Evolutionary conservation across 2,329 filamentous ascomycete genomes (phyloP).

Genomic region (Cylindrodendrum hubeiense): DNA sequence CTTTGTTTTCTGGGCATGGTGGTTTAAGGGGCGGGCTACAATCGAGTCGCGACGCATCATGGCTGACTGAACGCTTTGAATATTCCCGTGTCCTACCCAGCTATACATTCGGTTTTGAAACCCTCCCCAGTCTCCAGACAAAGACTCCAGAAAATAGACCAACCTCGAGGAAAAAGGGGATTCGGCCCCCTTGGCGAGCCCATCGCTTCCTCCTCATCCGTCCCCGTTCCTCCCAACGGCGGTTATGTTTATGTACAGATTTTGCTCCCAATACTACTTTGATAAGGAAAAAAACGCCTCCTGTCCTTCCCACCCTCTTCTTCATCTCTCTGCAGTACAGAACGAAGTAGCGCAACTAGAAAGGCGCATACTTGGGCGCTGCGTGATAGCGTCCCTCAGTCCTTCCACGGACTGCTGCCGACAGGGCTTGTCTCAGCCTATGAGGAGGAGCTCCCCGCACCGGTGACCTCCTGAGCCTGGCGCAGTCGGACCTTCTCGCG

Average conservation of each 20-base stretch:
- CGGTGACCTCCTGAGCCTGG: slow-evolving; percentile 40
- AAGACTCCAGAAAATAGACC: slow-evolving; percentile 34
- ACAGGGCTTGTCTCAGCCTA: not conserved
- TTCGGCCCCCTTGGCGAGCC: slow-evolving; percentile 21
- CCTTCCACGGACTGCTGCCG: not conserved
- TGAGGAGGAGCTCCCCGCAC: slow-evolving; percentile 13
- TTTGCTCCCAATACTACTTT: slow-evolving; percentile 9
- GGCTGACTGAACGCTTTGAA: slow-evolving; percentile 27
- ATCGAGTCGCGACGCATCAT: not conserved
- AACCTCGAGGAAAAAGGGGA: slow-evolving; percentile 12
- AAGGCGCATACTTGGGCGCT: not conserved
- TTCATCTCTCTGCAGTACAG: slow-evolving; percentile 24
- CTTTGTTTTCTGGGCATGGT: not conserved
- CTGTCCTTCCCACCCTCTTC: slow-evolving; percentile 18
- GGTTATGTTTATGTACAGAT: slow-evolving; percentile 22
- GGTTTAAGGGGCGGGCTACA: not conserved
- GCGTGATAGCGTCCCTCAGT: not conserved
- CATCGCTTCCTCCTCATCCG: slow-evolving; percentile 30
- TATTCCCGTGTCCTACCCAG: slow-evolving; percentile 35
- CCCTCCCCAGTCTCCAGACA: slow-evolving; percentile 25
- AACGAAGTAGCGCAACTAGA: not conserved
- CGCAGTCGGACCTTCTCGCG: slow-evolving; percentile 71
- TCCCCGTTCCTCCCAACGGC: slow-evolving; percentile 5
- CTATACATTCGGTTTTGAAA: slow-evolving; percentile 32
- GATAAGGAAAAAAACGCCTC: slow-evolving; percentile 28